phyloP scores from a whole-genome alignment of 176 grass and related monocot species.

The Aegilops longissima region DNA sequence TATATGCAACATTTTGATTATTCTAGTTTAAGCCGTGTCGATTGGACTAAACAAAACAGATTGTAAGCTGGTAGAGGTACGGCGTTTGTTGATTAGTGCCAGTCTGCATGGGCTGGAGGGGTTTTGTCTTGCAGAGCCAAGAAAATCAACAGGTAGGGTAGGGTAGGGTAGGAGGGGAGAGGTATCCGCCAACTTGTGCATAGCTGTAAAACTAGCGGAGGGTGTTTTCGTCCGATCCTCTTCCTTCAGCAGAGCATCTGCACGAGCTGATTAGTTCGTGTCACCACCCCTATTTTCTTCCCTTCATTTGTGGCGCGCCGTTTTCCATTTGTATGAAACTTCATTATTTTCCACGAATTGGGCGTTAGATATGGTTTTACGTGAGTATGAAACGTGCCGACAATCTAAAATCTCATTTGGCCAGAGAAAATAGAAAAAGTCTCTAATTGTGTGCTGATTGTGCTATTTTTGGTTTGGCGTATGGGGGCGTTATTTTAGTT shows the following conservation, averaged over 20 bases:
- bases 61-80: slow-evolving; percentile 30
- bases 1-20: background rate
- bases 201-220: slow-evolving; percentile 46
- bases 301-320: background rate
- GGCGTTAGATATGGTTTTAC: no score
- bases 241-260: background rate
- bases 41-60: slow-evolving; percentile 7
- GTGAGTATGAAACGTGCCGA: no score
- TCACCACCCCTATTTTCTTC: background rate
- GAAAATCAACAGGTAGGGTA: slow-evolving; percentile 19
- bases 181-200: slow-evolving; percentile 39
- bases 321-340: no score
- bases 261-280: no score
- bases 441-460: no score
- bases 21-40: slow-evolving; percentile 11
- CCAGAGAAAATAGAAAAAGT: no score
- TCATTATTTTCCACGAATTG: no score
- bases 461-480: no score
- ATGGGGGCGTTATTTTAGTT: no score
- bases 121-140: slow-evolving; percentile 32
- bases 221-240: background rate
- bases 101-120: slow-evolving; percentile 53
- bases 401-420: no score
- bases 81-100: slow-evolving; percentile 53
- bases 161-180: background rate